Evolutionary conservation across 2,329 filamentous ascomycete species (phyloP).

Genomic region (Arthrobotrys pseudoclavata): DNA sequence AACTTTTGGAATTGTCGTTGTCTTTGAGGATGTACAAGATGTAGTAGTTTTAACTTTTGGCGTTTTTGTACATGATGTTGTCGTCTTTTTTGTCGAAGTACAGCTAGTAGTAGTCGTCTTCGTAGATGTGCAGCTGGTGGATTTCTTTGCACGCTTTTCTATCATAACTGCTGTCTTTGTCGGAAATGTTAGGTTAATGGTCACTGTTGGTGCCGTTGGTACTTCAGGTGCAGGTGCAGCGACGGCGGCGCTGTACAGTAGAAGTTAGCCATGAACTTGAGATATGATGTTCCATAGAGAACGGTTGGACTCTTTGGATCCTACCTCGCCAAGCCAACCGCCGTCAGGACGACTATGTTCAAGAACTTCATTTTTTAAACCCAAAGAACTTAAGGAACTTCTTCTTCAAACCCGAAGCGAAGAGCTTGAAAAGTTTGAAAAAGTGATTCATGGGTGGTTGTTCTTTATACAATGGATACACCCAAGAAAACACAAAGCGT

Average conservation of each 20-base stretch:
- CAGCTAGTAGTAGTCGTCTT: not conserved
- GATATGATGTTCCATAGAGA: not conserved
- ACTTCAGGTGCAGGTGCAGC: constrained; percentile 1
- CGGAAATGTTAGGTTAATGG: not conserved
- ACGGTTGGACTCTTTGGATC: not conserved
- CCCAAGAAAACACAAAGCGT: not conserved
- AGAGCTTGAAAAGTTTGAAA: constrained; percentile 15
- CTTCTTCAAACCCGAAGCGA: constrained; percentile 11
- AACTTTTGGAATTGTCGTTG: not conserved
- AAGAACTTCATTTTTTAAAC: constrained; percentile 21
- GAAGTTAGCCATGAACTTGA: not conserved
- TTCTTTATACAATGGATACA: not conserved
- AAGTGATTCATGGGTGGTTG: constrained; percentile 14
- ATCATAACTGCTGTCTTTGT: constrained; percentile 18
- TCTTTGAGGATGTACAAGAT: not conserved
- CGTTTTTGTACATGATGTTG: constrained; percentile 6
- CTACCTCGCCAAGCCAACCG: constrained; percentile 12
- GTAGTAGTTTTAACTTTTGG: not conserved
- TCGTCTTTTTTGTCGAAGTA: constrained; percentile 1
- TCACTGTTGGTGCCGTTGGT: not conserved
- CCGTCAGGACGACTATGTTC: not conserved
- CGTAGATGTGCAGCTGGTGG: not conserved
- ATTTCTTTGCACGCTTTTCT: constrained; percentile 2
- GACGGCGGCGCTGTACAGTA: not conserved
- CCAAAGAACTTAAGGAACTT: constrained; percentile 12